These are phyloP conservation scores for Saraca asoca DNA, from an alignment of 331 rosid genomes.

Conservation along the genomic window DNA sequence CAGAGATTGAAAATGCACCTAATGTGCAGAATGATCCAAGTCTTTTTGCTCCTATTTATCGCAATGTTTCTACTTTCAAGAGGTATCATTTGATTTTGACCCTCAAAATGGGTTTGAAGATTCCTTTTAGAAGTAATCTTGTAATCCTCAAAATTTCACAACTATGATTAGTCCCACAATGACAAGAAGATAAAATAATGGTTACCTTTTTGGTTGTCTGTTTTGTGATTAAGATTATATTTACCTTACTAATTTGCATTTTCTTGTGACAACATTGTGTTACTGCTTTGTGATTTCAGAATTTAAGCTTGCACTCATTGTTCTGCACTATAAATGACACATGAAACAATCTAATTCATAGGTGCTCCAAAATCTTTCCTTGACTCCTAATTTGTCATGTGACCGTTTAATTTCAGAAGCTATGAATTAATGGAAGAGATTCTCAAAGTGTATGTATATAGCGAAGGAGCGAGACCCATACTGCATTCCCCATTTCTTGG, in stretches of 20 bases:
- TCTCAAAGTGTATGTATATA: slow-evolving; percentile 77
- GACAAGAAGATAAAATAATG: background rate
- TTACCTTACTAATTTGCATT: background rate
- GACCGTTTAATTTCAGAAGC: slow-evolving; percentile 60
- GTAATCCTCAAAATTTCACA: background rate
- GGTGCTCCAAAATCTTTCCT: slow-evolving; percentile 5
- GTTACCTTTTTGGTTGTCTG: too few relatives aligned
- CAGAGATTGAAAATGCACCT: slow-evolving; percentile 77
- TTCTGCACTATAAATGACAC: background rate
- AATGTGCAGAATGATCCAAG: slow-evolving; percentile 45
- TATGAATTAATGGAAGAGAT: slow-evolving; percentile 83
- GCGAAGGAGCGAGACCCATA: slow-evolving; percentile 73
- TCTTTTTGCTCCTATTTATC: slow-evolving; percentile 68
- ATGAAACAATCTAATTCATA: slow-evolving; percentile 15
- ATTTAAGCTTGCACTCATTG: background rate
- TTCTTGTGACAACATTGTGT: background rate
- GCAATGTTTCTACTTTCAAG: slow-evolving; percentile 74
- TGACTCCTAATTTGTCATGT: slow-evolving; percentile 9
- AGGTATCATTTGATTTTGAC: slow-evolving; percentile 46
- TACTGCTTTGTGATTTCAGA: background rate
- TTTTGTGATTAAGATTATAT: background rate
- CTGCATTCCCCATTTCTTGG: slow-evolving; percentile 72
- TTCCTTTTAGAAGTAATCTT: background rate
- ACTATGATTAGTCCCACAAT: background rate
- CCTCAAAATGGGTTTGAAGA: background rate